Evolutionary conservation across 345 rosid species (phyloP).

Genomic region (Pelargonium nanum): DNA sequence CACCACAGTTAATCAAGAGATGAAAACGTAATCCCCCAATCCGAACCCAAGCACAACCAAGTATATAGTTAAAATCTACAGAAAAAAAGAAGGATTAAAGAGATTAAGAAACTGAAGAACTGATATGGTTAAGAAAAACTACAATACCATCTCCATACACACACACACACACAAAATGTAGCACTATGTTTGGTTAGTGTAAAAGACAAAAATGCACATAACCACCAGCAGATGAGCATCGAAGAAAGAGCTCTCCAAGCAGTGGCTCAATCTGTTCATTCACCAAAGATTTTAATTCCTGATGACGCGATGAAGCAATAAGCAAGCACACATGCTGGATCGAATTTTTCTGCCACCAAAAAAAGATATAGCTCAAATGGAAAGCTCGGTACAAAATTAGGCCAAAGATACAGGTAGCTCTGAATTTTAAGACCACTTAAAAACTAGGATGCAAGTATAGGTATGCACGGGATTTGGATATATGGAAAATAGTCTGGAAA

Average conservation of each 20-base stretch:
- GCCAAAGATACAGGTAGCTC: no score
- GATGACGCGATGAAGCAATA: slow-evolving; percentile 54
- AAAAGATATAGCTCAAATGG: not conserved
- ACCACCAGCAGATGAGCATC: slow-evolving; percentile 37
- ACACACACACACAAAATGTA: no score
- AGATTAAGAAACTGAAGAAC: no score
- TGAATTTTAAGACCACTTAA: no score
- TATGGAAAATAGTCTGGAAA: no score
- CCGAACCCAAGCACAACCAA: slow-evolving; percentile 62
- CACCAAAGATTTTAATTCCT: slow-evolving; percentile 36
- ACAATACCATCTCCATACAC: no score
- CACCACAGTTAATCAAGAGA: slow-evolving; percentile 57
- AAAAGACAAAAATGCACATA: slow-evolving; percentile 1
- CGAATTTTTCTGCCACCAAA: slow-evolving; percentile 32
- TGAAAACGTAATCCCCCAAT: slow-evolving; percentile 67
- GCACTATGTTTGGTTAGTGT: no score
- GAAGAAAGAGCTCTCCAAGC: slow-evolving; percentile 45
- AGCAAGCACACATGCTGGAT: slow-evolving; percentile 34
- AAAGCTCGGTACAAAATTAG: not conserved
- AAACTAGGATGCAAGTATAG: no score
- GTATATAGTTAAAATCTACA: slow-evolving; percentile 36
- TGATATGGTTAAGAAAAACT: no score
- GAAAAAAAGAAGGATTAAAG: slow-evolving; percentile 1
- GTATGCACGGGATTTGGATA: no score
- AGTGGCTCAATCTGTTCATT: slow-evolving; percentile 39